These are phyloP conservation scores for Abelmoschus esculentus DNA, from an alignment of 345 rosid species.

Conservation along the genomic window DNA sequence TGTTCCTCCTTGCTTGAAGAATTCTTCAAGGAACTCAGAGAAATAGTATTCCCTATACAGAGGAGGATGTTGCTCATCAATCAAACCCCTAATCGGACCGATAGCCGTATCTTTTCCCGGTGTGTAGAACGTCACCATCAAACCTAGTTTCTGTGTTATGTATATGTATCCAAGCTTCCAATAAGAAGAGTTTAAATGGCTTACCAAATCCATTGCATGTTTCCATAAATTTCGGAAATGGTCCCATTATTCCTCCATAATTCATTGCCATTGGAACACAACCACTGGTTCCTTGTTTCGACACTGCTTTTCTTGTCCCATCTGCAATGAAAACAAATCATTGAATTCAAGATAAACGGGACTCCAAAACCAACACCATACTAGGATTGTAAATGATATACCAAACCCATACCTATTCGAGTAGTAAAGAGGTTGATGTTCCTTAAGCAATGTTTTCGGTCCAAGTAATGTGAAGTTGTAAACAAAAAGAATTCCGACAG, in stretches of 20 bases:
- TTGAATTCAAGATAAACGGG: background rate
- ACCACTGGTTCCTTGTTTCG: background rate
- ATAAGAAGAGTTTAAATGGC: background rate
- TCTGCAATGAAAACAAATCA: background rate
- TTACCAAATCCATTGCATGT: background rate
- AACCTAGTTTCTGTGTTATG: background rate
- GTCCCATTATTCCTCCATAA: constrained; percentile 10
- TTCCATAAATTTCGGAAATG: constrained; percentile 15
- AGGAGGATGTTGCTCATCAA: constrained; percentile 13
- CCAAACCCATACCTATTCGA: too few species aligned
- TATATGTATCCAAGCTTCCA: constrained; percentile 8
- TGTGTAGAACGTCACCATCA: constrained; percentile 10
- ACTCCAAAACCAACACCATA: background rate
- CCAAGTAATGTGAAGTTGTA: too few species aligned
- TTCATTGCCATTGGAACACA: background rate
- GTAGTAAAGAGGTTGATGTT: too few species aligned
- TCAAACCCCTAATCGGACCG: constrained; percentile 14
- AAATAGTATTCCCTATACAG: constrained; percentile 5
- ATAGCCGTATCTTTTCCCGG: constrained; percentile 1
- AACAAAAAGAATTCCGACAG: too few species aligned
- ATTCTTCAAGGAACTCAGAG: constrained; percentile 11
- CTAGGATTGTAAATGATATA: too few species aligned
- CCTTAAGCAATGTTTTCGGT: too few species aligned
- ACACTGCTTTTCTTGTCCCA: background rate
- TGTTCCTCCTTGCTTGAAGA: constrained; percentile 8